phyloP scores from a whole-genome alignment of 495 filamentous ascomycete species.

The Penicillium pancosmium region DNA sequence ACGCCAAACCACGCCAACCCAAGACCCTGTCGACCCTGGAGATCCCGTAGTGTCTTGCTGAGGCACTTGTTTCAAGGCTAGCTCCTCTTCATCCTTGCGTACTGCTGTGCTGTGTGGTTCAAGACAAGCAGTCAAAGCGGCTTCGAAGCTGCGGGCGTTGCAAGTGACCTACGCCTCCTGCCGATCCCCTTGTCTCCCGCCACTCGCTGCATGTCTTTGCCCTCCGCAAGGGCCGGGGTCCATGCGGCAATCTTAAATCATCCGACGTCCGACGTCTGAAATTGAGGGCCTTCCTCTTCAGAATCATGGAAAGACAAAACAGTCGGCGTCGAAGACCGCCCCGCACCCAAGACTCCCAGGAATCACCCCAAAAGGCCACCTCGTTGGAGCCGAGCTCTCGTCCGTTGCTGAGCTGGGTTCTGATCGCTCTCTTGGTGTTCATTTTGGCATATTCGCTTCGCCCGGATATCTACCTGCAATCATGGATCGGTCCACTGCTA shows the following conservation, averaged over 20 bases:
- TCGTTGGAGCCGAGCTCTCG: constrained; percentile 6
- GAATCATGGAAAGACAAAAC: constrained; percentile 17
- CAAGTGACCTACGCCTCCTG: not conserved
- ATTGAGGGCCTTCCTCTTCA: not conserved
- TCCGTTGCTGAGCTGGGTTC: constrained; percentile 14
- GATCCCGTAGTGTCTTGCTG: not conserved
- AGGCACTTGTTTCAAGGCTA: not conserved
- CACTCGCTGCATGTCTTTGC: constrained; percentile 1
- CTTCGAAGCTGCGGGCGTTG: not conserved
- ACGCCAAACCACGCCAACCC: not conserved
- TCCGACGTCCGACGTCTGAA: constrained; percentile 1
- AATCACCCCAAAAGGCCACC: not conserved
- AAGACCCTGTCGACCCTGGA: not conserved
- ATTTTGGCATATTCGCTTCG: constrained; percentile 20
- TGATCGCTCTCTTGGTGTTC: constrained; percentile 20
- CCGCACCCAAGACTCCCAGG: constrained; percentile 6
- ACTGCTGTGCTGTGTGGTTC: not conserved
- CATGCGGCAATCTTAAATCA: constrained; percentile 1
- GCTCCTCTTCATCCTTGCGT: not conserved
- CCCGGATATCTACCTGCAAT: constrained; percentile 2
- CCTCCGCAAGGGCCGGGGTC: constrained; percentile 6
- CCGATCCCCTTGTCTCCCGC: constrained; percentile 3
- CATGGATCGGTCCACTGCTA: constrained; percentile 3
- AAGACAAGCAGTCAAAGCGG: not conserved
- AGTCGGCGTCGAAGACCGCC: constrained; percentile 13